Conservation (phyloP, 2,329 filamentous ascomycete species). For the Ambrosiella xylebori region DNA sequence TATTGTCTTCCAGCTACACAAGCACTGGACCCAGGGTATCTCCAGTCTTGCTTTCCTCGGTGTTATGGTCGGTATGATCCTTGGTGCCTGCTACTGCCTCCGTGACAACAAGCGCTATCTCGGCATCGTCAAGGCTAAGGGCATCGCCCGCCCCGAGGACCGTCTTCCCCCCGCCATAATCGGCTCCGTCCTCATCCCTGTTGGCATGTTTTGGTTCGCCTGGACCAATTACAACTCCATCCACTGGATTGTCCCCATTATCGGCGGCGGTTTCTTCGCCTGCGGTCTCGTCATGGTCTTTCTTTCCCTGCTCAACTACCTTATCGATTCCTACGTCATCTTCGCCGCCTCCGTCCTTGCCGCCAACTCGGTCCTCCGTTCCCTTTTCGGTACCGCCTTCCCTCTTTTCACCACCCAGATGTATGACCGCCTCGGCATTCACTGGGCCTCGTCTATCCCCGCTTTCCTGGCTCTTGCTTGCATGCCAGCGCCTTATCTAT, state of each 20-base stretch:
- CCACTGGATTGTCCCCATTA: conserved; percentile 38
- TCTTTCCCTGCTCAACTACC: conserved; percentile 47
- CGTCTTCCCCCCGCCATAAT: conserved; percentile 43
- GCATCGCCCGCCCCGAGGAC: conserved; percentile 45
- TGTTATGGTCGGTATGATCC: conserved; percentile 44
- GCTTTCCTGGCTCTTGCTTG: conserved; percentile 58
- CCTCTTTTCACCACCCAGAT: conserved; percentile 51
- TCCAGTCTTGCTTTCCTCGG: conserved; percentile 47
- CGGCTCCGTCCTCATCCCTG: conserved; percentile 39
- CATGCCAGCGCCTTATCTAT: conserved; percentile 57
- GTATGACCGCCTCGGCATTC: conserved; percentile 45
- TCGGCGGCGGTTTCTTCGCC: conserved; percentile 32
- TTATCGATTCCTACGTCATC: conserved; percentile 55
- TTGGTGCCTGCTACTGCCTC: conserved; percentile 35
- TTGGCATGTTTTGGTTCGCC: conserved; percentile 48
- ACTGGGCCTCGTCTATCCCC: conserved; percentile 59
- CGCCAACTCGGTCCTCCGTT: conserved; percentile 54
- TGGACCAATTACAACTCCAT: conserved; percentile 41
- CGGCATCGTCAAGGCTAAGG: conserved; percentile 27
- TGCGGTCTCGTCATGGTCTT: conserved; percentile 46
- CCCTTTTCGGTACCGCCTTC: conserved; percentile 54
- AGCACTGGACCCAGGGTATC: conserved; percentile 41
- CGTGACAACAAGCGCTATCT: conserved; percentile 37
- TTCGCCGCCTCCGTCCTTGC: conserved; percentile 62
- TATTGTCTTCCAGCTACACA: conserved; percentile 42